Evolutionary conservation across 116 monocot species (phyloP).

Genomic region (Trichopus zeylanicus): DNA sequence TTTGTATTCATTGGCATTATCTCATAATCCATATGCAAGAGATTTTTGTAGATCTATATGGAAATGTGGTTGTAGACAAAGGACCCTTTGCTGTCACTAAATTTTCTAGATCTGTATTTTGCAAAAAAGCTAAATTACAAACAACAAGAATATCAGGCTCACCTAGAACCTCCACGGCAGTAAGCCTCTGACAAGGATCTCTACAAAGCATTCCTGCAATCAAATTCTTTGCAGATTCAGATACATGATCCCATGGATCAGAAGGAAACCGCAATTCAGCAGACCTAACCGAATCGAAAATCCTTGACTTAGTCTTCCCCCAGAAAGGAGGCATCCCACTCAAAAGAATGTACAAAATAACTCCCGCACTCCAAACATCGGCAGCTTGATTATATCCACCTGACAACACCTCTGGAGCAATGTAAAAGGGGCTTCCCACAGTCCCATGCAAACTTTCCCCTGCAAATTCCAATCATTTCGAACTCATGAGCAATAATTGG

Average conservation of each 20-base stretch:
- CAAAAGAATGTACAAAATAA: conserved; percentile 85
- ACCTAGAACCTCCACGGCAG: conserved; percentile 70
- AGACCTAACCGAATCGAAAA: conserved; percentile 70
- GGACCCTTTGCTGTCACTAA: too few relatives aligned
- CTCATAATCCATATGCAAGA: too few relatives aligned
- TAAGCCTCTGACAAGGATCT: conserved; percentile 52
- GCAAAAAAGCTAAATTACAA: background rate
- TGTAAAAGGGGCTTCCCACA: conserved; percentile 94
- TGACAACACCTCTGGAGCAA: conserved; percentile 78
- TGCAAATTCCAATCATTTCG: conserved; percentile 15
- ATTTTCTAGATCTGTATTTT: too few relatives aligned
- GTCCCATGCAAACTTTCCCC: conserved; percentile 65
- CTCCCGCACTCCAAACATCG: conserved; percentile 95
- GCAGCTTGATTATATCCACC: conserved; percentile 91
- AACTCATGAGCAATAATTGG: background rate
- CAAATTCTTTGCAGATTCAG: conserved; percentile 65
- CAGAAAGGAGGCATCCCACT: conserved; percentile 92
- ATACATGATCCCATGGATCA: conserved; percentile 55
- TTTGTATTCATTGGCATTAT: background rate
- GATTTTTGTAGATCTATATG: too few relatives aligned
- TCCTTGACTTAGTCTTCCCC: conserved; percentile 89
- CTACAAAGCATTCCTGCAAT: conserved; percentile 63
- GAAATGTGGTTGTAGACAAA: too few relatives aligned
- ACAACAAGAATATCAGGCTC: conserved; percentile 3
- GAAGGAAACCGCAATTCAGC: conserved; percentile 63